Base-by-base conservation (phyloP, 768 basidiomycete species). In the Naganishia onofrii region DNA sequence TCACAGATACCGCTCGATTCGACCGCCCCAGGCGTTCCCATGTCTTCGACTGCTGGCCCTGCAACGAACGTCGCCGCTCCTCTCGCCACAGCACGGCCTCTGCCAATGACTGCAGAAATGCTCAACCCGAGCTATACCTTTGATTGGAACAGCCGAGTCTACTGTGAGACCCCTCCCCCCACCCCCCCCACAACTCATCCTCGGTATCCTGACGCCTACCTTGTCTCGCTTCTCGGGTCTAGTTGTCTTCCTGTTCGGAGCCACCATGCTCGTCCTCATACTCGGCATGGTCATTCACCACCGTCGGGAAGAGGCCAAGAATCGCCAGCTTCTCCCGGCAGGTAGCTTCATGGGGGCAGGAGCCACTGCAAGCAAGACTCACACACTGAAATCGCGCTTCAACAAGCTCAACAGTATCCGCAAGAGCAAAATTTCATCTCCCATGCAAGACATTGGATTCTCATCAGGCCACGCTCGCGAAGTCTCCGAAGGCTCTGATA, bases 81-180 rank as follows among this genome's bases (percentile, higher is more conserved):
- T 51, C 48, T 26, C 6, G 6, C 23, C 2, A 51, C 48, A 12
- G n/a, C 48, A 36, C 23, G 48, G 28, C 26, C 51, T n/a, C 21
- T 17, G 4, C 26, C 26, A 8, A 31, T 48, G 12, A 36, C 29
- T 12, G 31, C 51, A 8, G 29, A 32, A 23, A 10, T 51, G 48
- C 48, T 66, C 6, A 8, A 23, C 28, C 29, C 26, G 9, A 12
- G 28, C 2, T 55, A 46, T 38, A 34, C 28, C 9, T 68, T 68
- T 42, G 12, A 56, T 5, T 68, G 67, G 67, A 68, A 68, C 29
- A 31, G 54, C 15, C 54, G 38, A 28, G 51, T 68, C 31, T 68
- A 68, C 44, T 68, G 67, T 68, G 29, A 57, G 52, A 10, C n/a
- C 28, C 19, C 3, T 15, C 23, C n/a, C 28, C 19, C 3, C 28